These are phyloP conservation scores for Aspergillus transmontanensis DNA, from an alignment of 2,329 filamentous ascomycete genomes.

Conservation along the genomic window DNA sequence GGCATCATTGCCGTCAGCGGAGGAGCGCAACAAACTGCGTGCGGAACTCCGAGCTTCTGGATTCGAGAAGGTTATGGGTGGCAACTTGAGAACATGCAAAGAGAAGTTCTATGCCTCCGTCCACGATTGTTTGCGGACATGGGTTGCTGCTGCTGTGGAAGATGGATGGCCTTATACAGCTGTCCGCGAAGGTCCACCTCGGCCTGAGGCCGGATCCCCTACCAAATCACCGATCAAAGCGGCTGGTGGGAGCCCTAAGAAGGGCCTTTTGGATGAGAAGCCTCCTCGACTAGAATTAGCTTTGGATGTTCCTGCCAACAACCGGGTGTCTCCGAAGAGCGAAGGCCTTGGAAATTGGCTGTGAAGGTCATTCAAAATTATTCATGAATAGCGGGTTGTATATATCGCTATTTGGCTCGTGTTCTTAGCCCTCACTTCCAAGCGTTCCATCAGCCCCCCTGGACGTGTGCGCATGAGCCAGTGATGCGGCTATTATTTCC, in stretches of 20 bases:
- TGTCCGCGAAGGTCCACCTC: conserved; percentile 62
- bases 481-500: conserved; percentile 20
- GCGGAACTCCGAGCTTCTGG: conserved; percentile 77
- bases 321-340: conserved; percentile 23
- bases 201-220: conserved; percentile 39
- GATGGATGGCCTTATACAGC: conserved; percentile 85
- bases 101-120: conserved; percentile 96
- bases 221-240: conserved; percentile 53
- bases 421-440: too few species aligned
- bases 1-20: conserved; percentile 70
- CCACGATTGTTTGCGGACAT: conserved; percentile 84
- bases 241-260: conserved; percentile 42
- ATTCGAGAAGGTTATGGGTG: conserved; percentile 87
- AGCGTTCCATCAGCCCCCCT: neutral
- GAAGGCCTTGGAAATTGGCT: conserved; percentile 42
- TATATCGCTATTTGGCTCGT: neutral
- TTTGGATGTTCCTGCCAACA: conserved; percentile 35
- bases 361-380: conserved; percentile 20
- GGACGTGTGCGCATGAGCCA: conserved; percentile 24
- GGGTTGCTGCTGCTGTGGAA: conserved; percentile 83
- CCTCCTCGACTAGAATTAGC: conserved; percentile 62
- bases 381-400: neutral
- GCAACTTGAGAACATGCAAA: conserved; percentile 85
- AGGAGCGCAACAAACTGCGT: conserved; percentile 78
- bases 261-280: conserved; percentile 51